A percentile compares a stretch with the other conserved stretches of the same genome.
Evolutionary conservation across 2,329 filamentous ascomycete genomes (phyloP).

Genomic region (Lasiodiplodia sp.): DNA sequence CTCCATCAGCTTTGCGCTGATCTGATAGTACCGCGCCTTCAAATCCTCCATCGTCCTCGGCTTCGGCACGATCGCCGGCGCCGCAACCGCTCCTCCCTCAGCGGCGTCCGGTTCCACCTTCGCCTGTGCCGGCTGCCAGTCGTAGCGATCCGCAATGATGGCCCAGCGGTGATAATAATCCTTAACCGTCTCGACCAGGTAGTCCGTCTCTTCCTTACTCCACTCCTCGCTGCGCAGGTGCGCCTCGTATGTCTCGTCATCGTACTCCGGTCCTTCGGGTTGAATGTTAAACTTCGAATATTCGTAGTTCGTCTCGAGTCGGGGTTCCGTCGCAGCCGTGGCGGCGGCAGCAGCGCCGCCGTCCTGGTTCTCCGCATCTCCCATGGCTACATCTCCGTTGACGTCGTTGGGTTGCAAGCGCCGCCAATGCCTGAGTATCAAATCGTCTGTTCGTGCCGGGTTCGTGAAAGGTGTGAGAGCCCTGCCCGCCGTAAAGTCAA

Average conservation of each 20-base stretch:
- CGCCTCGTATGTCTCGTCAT: slow-evolving; percentile 82
- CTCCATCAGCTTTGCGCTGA: slow-evolving; percentile 65
- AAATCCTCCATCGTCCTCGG: slow-evolving; percentile 83
- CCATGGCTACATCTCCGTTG: slow-evolving; percentile 36
- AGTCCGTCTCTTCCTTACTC: slow-evolving; percentile 94
- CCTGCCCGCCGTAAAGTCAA: slow-evolving; percentile 35
- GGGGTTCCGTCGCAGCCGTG: slow-evolving; percentile 32
- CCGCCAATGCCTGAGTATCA: slow-evolving; percentile 83
- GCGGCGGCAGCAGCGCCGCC: slow-evolving; percentile 30
- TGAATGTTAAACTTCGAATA: slow-evolving; percentile 91
- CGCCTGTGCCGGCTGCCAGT: slow-evolving; percentile 61
- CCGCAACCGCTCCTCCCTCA: slow-evolving; percentile 41
- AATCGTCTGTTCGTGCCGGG: slow-evolving; percentile 73
- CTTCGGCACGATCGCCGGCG: slow-evolving; percentile 47
- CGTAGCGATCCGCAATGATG: slow-evolving; percentile 90
- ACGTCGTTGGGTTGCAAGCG: slow-evolving; percentile 57
- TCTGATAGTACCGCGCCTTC: slow-evolving; percentile 88
- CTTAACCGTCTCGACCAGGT: slow-evolving; percentile 75
- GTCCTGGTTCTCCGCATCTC: slow-evolving; percentile 43
- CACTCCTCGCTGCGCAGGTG: slow-evolving; percentile 78
- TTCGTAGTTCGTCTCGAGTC: slow-evolving; percentile 57
- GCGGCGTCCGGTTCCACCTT: slow-evolving; percentile 1
- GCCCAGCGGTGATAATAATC: slow-evolving; percentile 91
- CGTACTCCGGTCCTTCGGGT: slow-evolving; percentile 80
- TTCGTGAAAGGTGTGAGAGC: slow-evolving; percentile 70